Evolutionary conservation across 2,329 filamentous ascomycete genomes (phyloP).

Genomic region (Aspergillus chevalieri): DNA sequence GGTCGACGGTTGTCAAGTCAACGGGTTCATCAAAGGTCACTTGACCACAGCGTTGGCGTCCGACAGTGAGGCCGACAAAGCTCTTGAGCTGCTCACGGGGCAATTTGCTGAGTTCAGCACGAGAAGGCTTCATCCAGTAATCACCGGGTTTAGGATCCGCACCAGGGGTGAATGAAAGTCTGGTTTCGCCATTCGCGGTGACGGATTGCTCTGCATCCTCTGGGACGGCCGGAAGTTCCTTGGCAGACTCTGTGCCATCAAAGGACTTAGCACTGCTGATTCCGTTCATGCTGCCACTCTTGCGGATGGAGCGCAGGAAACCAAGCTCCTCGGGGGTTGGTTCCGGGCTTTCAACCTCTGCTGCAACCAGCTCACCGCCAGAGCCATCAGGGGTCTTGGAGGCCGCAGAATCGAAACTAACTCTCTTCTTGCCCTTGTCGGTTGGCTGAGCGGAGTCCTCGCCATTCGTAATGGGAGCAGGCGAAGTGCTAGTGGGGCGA

Average conservation of each 20-base stretch:
- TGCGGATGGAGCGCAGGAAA: constrained; percentile 52
- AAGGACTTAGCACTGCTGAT: constrained; percentile 30
- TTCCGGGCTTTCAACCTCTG: constrained; percentile 46
- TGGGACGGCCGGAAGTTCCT: constrained; percentile 71
- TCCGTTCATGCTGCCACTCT: constrained; percentile 42
- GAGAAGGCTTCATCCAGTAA: constrained; percentile 80
- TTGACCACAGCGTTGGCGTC: constrained; percentile 71
- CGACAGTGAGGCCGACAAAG: constrained; percentile 70
- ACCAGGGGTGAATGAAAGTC: constrained; percentile 22
- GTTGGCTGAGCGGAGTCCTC: constrained; percentile 33
- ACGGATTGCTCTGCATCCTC: constrained; percentile 47
- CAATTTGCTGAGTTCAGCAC: constrained; percentile 71
- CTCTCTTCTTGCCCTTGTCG: constrained; percentile 61
- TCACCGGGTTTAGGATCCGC: constrained; percentile 58
- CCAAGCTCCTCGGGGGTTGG: constrained; percentile 56
- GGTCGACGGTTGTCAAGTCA: constrained; percentile 70
- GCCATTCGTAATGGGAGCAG: constrained; percentile 30
- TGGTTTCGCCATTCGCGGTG: constrained; percentile 29
- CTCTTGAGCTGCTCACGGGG: constrained; percentile 70
- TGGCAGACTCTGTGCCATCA: constrained; percentile 61
- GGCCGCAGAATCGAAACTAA: constrained; percentile 77
- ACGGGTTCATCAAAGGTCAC: constrained; percentile 77
- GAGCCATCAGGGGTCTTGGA: constrained; percentile 30
- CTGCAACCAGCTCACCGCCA: constrained; percentile 49
- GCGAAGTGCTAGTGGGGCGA: constrained; percentile 31